Conservation (phyloP, 225 moss, liverwort and hornwort species). For the Physcomitrellopsis africana region DNA sequence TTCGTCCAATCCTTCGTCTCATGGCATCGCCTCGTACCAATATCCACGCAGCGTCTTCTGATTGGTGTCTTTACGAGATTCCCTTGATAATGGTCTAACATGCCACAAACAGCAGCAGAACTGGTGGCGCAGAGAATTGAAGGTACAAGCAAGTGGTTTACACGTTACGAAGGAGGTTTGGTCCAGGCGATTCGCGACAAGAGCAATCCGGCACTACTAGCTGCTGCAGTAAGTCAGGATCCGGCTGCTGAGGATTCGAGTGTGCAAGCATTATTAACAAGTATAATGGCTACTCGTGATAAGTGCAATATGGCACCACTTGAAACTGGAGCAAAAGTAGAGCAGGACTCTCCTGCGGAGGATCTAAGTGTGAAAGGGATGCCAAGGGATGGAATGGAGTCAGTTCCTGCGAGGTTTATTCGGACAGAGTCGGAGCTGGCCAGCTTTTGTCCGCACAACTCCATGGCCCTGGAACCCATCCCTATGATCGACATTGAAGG, state of each 20-base stretch:
- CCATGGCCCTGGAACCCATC: slow-evolving; percentile 45
- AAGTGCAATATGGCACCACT: background rate
- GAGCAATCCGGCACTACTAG: background rate
- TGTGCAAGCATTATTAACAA: slow-evolving; percentile 33
- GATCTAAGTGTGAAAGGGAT: slow-evolving; percentile 28
- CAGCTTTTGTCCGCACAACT: slow-evolving; percentile 37
- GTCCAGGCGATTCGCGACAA: slow-evolving; percentile 13
- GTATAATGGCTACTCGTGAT: slow-evolving; percentile 4
- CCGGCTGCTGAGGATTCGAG: slow-evolving; percentile 15
- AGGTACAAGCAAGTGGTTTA: background rate
- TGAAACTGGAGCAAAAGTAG: slow-evolving; percentile 10
- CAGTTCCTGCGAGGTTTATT: slow-evolving; percentile 43
- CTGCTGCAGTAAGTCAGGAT: slow-evolving; percentile 7
- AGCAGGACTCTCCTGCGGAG: slow-evolving; percentile 21
- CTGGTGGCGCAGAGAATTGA: background rate
- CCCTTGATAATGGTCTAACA: slow-evolving; percentile 10
- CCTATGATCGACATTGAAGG: slow-evolving; percentile 58
- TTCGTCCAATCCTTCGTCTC: slow-evolving; percentile 7
- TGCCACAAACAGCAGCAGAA: background rate
- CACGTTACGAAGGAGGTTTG: background rate
- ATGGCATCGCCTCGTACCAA: slow-evolving; percentile 12
- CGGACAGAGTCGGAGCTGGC: slow-evolving; percentile 47
- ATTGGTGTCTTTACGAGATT: background rate
- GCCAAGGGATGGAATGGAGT: slow-evolving; percentile 23
- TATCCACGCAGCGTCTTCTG: background rate